These are phyloP conservation scores for Durusdinium trenchii DNA, from an alignment of 73 alveolate species.

Conservation along the genomic window DNA sequence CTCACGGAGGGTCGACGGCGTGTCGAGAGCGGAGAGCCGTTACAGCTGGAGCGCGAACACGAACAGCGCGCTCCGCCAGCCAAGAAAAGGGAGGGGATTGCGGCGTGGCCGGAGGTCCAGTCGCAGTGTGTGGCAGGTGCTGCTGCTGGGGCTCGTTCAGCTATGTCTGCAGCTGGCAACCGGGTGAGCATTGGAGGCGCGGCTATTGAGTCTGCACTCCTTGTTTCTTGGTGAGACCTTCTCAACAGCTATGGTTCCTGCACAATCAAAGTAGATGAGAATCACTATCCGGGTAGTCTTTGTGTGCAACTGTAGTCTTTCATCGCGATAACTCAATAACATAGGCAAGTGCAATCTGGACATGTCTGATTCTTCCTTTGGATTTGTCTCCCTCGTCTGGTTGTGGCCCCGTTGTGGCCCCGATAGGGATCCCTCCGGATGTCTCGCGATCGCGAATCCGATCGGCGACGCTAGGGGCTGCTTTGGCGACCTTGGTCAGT, in stretches of 20 bases:
- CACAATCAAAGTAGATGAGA: no score
- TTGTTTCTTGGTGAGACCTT: neutral
- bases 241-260: neutral
- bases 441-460: no score
- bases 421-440: no score
- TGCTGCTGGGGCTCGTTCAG: constrained; percentile 62
- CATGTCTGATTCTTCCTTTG: no score
- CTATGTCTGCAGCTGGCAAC: constrained; percentile 68
- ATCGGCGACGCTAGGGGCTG: constrained; percentile 26
- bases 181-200: constrained; percentile 50
- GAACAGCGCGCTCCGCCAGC: neutral
- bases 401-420: no score
- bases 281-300: no score
- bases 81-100: neutral
- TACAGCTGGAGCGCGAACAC: neutral
- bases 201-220: neutral
- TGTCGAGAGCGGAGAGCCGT: neutral
- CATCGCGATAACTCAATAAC: no score
- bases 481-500: constrained; percentile 75
- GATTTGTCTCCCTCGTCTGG: no score
- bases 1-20: neutral
- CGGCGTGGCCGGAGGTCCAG: neutral
- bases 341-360: no score
- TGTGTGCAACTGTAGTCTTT: no score
- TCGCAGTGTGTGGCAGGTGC: constrained; percentile 5